Percentiles rank a stretch among this genome's conserved stretches.
Conservation (phyloP, 202 grass and related monocot genomes). For the Hordeum pubiflorum region DNA sequence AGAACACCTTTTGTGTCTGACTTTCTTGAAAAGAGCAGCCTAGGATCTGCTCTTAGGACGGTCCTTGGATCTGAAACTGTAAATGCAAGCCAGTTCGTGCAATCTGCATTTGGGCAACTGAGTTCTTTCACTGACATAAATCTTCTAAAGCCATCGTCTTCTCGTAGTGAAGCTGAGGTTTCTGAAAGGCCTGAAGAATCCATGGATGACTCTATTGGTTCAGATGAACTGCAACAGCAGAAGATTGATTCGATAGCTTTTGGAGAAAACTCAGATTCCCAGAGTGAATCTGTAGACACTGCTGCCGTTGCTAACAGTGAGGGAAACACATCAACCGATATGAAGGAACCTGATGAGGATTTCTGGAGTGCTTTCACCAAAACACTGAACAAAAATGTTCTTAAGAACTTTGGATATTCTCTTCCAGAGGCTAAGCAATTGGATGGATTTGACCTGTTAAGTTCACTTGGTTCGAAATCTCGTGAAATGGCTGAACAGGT, state of each 20-base stretch:
- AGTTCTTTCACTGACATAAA: slow-evolving; percentile 56
- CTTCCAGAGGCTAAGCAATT: slow-evolving; percentile 76
- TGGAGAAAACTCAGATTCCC: slow-evolving; percentile 21
- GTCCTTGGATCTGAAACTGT: slow-evolving; percentile 81
- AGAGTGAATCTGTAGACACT: slow-evolving; percentile 16
- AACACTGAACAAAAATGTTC: slow-evolving; percentile 53
- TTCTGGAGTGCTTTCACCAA: slow-evolving; percentile 80
- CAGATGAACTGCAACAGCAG: slow-evolving; percentile 27
- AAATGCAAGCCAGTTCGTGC: slow-evolving; percentile 85
- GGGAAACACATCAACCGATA: slow-evolving; percentile 27
- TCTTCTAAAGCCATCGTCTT: slow-evolving; percentile 47
- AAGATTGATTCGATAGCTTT: slow-evolving; percentile 35
- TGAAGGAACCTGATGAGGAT: slow-evolving; percentile 52
- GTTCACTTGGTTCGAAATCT: slow-evolving; percentile 56
- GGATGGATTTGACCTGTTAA: slow-evolving; percentile 66
- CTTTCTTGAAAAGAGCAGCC: slow-evolving; percentile 62
- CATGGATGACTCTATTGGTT: slow-evolving; percentile 12
- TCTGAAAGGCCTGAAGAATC: slow-evolving; percentile 40
- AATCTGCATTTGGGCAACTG: slow-evolving; percentile 85
- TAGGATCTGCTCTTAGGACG: slow-evolving; percentile 61
- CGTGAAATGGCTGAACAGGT: slow-evolving; percentile 57
- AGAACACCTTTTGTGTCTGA: slow-evolving; percentile 79
- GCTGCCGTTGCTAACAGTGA: slow-evolving; percentile 17
- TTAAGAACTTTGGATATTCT: slow-evolving; percentile 69
- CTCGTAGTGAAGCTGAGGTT: slow-evolving; percentile 27